Conservation (phyloP, 495 filamentous ascomycete genomes). For the Talaromyces ruber region DNA sequence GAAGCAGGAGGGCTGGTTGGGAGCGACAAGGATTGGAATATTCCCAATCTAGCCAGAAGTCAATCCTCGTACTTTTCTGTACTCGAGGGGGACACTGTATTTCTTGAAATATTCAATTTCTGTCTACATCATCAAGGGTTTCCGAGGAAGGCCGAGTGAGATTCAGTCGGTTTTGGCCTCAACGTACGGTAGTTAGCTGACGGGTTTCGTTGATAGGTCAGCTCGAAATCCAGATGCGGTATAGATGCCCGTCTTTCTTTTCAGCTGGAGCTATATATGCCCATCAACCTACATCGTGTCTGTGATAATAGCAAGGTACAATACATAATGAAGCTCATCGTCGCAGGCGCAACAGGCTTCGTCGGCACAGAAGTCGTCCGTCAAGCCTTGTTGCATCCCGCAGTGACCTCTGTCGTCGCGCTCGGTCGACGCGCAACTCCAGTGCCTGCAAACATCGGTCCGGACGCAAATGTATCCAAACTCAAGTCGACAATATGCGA, state of each 20-base stretch:
- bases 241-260: background rate
- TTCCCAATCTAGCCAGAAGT: too few species aligned
- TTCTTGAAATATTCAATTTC: too few species aligned
- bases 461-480: constrained; percentile 22
- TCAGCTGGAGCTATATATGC: background rate
- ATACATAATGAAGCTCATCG: constrained; percentile 42
- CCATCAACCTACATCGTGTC: too few species aligned
- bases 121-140: too few species aligned
- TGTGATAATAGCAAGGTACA: too few species aligned
- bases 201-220: too few species aligned
- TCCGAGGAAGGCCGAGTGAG: background rate
- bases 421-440: constrained; percentile 29
- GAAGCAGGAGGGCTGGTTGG: too few species aligned
- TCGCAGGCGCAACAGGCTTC: constrained; percentile 41
- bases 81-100: too few species aligned
- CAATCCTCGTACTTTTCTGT: too few species aligned
- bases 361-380: constrained; percentile 36
- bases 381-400: constrained; percentile 25
- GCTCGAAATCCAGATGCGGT: background rate
- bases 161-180: background rate
- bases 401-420: constrained; percentile 33
- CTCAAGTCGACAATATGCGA: constrained; percentile 27
- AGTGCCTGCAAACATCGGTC: constrained; percentile 11
- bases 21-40: too few species aligned
- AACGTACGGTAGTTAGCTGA: too few species aligned